Evolutionary conservation across 2,329 filamentous ascomycete genomes (phyloP).

Genomic region (Fusarium succisae): DNA sequence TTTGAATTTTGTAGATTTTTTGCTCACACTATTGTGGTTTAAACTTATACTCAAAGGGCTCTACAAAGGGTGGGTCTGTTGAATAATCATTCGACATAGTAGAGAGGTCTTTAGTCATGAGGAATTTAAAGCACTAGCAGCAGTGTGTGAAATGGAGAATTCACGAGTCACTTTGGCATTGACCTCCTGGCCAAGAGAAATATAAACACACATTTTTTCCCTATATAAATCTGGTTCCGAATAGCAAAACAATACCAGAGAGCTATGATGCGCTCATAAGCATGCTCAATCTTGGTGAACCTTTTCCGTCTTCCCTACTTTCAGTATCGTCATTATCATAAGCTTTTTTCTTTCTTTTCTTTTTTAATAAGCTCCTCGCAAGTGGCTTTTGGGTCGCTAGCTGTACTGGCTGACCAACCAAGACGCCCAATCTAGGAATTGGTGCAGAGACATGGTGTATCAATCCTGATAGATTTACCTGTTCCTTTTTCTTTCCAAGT

Average conservation of each 20-base stretch:
- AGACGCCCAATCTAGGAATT: background rate
- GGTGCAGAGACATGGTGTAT: background rate
- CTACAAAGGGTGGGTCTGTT: too few relatives aligned
- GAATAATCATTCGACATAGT: accelerated
- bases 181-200: background rate
- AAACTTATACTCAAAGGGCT: background rate
- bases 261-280: background rate
- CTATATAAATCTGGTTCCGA: background rate
- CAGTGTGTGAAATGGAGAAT: background rate
- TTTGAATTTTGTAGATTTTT: background rate
- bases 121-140: background rate
- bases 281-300: background rate
- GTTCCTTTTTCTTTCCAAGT: background rate
- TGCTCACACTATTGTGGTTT: background rate
- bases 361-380: too few relatives aligned
- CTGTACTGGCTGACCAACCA: background rate
- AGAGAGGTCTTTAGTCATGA: accelerated
- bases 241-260: background rate
- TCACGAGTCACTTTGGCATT: background rate
- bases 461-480: background rate
- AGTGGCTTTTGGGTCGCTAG: background rate
- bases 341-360: background rate
- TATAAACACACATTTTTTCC: background rate
- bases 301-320: background rate
- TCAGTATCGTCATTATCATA: background rate